Evolutionary conservation across 306 rosid genomes (phyloP).

Genomic region (Lablab purpureus): DNA sequence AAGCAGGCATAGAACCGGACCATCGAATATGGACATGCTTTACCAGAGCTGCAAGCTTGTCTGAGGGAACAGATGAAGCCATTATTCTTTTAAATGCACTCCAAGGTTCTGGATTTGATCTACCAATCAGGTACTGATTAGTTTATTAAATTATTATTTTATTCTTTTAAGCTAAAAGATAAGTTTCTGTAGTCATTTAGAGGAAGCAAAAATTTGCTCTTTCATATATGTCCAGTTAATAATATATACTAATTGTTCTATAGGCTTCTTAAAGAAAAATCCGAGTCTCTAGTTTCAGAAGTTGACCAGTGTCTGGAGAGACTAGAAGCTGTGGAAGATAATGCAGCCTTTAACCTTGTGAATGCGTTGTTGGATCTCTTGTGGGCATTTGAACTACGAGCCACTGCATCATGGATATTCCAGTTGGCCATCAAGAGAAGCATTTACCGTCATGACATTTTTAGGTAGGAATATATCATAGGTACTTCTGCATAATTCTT

Average conservation of each 20-base stretch:
- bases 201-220: slow-evolving; percentile 19
- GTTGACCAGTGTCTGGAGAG: slow-evolving; percentile 71
- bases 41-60: slow-evolving; percentile 89
- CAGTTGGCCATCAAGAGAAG: slow-evolving; percentile 84
- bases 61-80: slow-evolving; percentile 62
- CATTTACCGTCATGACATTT: slow-evolving; percentile 71
- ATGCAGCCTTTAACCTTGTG: slow-evolving; percentile 92
- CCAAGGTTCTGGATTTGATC: slow-evolving; percentile 69
- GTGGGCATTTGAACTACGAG: slow-evolving; percentile 97
- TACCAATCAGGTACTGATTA: slow-evolving; percentile 78
- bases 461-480: slow-evolving; percentile 61
- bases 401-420: slow-evolving; percentile 95
- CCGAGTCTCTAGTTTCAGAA: slow-evolving; percentile 70
- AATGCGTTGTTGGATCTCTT: slow-evolving; percentile 88
- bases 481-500: slow-evolving; percentile 36
- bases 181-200: neutral
- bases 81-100: slow-evolving; percentile 72
- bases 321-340: slow-evolving; percentile 73
- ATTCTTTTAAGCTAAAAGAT: neutral
- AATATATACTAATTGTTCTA: slow-evolving; percentile 39
- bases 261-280: slow-evolving; percentile 86
- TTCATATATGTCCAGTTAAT: slow-evolving; percentile 29
- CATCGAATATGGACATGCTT: slow-evolving; percentile 98
- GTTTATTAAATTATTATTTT: neutral
- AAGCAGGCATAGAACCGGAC: slow-evolving; percentile 74